Conservation (phyloP, 352 stramenopile genomes). For the Pythium insidiosum region DNA sequence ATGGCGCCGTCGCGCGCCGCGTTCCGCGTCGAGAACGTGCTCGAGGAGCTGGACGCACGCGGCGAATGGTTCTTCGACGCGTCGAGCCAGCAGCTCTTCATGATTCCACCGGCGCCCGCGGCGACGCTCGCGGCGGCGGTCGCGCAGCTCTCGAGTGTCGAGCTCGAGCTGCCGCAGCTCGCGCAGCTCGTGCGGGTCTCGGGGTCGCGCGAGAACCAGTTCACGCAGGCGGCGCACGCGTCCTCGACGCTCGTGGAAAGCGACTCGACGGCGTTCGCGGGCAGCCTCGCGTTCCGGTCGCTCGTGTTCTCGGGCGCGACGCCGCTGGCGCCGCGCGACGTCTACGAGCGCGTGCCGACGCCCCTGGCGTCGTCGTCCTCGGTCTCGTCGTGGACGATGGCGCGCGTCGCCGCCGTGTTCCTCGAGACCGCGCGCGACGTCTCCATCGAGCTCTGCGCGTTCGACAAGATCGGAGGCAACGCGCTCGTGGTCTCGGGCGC, state of each 20-base stretch:
- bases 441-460: conserved; percentile 45
- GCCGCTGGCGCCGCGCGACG: conserved; percentile 42
- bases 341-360: conserved; percentile 31
- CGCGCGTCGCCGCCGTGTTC: conserved; percentile 50
- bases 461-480: conserved; percentile 66
- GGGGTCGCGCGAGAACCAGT: conserved; percentile 47
- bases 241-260: conserved; percentile 34
- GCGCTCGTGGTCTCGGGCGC: conserved; percentile 57
- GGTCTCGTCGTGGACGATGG: conserved; percentile 38
- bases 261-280: conserved; percentile 19
- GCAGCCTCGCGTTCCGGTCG: conserved; percentile 47
- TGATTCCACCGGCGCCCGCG: conserved; percentile 40
- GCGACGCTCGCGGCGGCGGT: conserved; percentile 11
- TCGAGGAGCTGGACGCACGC: conserved; percentile 49
- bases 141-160: conserved; percentile 15
- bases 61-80: conserved; percentile 67
- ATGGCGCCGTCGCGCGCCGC: conserved; percentile 2
- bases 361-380: conserved; percentile 11
- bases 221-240: conserved; percentile 28
- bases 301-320: conserved; percentile 57
- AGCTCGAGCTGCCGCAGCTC: conserved; percentile 47
- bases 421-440: conserved; percentile 47
- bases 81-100: conserved; percentile 29
- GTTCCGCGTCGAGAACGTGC: conserved; percentile 59
- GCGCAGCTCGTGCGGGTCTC: conserved; percentile 57